These are phyloP conservation scores for Aaosphaeria arxii DNA, from an alignment of 2,329 filamentous ascomycete species.

Conservation along the genomic window DNA sequence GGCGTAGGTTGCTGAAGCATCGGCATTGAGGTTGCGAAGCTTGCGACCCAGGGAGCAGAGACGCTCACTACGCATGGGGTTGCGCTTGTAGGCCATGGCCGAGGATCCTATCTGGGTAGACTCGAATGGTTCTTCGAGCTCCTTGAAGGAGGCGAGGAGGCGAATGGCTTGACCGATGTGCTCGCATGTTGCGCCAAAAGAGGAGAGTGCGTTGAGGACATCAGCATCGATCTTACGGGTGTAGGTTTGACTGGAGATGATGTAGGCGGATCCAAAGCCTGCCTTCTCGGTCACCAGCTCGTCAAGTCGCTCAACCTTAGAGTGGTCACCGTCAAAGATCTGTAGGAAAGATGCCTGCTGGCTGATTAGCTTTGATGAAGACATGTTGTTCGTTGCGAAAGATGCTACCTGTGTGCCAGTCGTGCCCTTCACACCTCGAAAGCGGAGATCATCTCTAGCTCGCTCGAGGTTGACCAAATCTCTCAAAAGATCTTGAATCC, in stretches of 20 bases:
- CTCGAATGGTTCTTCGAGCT: conserved; percentile 82
- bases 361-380: background rate
- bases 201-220: conserved; percentile 76
- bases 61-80: conserved; percentile 59
- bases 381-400: background rate
- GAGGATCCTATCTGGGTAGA: conserved; percentile 57
- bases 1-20: conserved; percentile 64
- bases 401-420: conserved; percentile 30
- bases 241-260: conserved; percentile 71
- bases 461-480: conserved; percentile 72
- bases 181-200: conserved; percentile 74
- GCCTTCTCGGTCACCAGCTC: conserved; percentile 63
- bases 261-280: conserved; percentile 60
- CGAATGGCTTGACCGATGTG: conserved; percentile 73
- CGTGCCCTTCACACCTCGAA: conserved; percentile 62
- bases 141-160: conserved; percentile 72
- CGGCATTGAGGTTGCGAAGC: conserved; percentile 52
- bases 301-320: conserved; percentile 61
- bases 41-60: conserved; percentile 58
- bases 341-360: conserved; percentile 68
- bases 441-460: conserved; percentile 65
- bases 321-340: conserved; percentile 61
- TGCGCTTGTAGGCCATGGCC: conserved; percentile 64
- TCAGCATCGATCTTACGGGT: conserved; percentile 79
- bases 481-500: conserved; percentile 73